Evolutionary conservation across 345 rosid species (phyloP), one percentile per base, ranked within the genome.

Genomic region (Viola odorata): DNA sequence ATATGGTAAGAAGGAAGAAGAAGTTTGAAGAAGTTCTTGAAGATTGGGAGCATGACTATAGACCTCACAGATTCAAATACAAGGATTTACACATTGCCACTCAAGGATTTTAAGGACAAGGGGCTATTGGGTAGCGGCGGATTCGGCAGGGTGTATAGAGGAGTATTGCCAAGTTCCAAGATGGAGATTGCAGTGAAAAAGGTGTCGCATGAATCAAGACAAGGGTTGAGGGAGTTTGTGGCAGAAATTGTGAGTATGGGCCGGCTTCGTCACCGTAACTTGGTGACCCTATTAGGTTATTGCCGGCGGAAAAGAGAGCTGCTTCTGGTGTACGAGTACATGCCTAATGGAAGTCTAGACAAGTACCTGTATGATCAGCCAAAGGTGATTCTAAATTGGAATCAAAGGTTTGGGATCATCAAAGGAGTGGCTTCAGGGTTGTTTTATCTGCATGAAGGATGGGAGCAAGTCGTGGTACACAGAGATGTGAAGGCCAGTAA

Each of bases 151-250:
- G 68, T 65, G 8, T 56, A 65, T 9, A 14, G 55, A 55, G 69
- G 69, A 6, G 45, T 65, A n/a, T 38, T 65, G 12, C 69, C 56
- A 3, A 9, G 11, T 3, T 65, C 69, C 6, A 56, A 47, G 23
- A 13, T 48, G 12, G 45, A 48, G 37, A 37, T 65, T 50, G 61
- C 62, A 16, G 69, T 65, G 0, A 64, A 65, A 49, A 47, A 40
- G 37, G 40, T 65, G 14, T 64, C 61, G 11, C 69, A 65, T 40
- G 50, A 65, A 47, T 65, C 62, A 12, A 47, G 50, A 41, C 69
- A 65, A 47, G 69, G 69, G 40, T 55, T 65, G 61, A 56, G 57
- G 51, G 69, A 65, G 17, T 65, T 65, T 13, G 62, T 65, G 12
- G 61, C 69, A 32, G 62, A 65, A 55, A 65, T 65, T 40, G 69